Conservation (phyloP, 331 rosid genomes). For the Phaseolus coccineus region DNA sequence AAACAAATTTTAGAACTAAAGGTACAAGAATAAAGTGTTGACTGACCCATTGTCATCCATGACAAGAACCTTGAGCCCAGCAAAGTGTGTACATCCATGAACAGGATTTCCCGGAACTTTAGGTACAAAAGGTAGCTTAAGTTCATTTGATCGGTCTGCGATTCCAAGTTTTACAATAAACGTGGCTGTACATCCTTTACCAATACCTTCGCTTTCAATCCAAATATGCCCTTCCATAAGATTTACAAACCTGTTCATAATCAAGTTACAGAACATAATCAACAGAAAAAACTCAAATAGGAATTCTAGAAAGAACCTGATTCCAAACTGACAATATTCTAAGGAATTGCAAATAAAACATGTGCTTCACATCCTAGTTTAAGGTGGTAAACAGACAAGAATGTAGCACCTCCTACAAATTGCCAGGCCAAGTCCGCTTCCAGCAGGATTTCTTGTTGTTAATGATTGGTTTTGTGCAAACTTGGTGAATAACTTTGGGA, state of each 20-base stretch:
- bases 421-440: conserved; percentile 94
- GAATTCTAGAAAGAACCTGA: background rate
- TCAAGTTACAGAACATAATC: conserved; percentile 26
- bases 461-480: conserved; percentile 82
- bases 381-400: conserved; percentile 34
- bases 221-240: conserved; percentile 98
- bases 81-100: conserved; percentile 63
- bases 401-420: conserved; percentile 79
- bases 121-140: conserved; percentile 60
- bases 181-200: conserved; percentile 85
- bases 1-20: conserved; percentile 27
- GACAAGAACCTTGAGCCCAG: conserved; percentile 84
- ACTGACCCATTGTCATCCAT: conserved; percentile 96
- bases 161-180: conserved; percentile 87
- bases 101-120: conserved; percentile 65
- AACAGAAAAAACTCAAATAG: conserved; percentile 14
- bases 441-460: conserved; percentile 68
- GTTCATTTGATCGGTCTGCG: conserved; percentile 73
- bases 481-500: conserved; percentile 83
- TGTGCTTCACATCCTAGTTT: conserved; percentile 20
- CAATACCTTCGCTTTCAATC: conserved; percentile 96
- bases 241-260: conserved; percentile 85
- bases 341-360: conserved; percentile 8
- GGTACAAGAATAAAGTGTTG: conserved; percentile 42
- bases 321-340: conserved; percentile 25